phyloP scores from a whole-genome alignment of 768 basidiomycete genomes.

The Leucogyrophana mollusca region DNA sequence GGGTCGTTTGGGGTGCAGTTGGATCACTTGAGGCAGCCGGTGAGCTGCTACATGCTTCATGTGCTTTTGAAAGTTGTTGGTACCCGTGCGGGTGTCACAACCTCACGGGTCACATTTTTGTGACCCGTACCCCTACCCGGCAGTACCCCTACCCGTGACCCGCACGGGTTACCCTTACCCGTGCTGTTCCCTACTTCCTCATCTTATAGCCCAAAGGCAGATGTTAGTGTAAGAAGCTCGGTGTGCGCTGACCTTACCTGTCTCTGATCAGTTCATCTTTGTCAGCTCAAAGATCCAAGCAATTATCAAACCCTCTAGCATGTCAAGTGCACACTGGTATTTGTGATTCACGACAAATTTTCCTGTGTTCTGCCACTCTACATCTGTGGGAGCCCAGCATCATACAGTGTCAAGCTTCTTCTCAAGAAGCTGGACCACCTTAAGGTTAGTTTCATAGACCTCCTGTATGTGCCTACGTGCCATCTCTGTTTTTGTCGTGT shows the following conservation, averaged over 20 bases:
- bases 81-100: too few species aligned
- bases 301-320: slow-evolving; percentile 14
- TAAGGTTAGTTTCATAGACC: not conserved
- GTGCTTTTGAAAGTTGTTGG: too few species aligned
- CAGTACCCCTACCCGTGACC: too few species aligned
- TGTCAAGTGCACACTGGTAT: slow-evolving; percentile 11
- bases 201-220: slow-evolving; percentile 1
- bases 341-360: not conserved
- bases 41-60: too few species aligned
- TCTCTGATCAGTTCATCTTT: slow-evolving; percentile 15
- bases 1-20: too few species aligned
- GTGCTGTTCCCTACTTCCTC: too few species aligned
- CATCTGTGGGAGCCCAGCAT: not conserved
- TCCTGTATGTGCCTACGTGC: not conserved
- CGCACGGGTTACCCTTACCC: too few species aligned
- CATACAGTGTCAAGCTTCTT: not conserved
- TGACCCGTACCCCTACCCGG: too few species aligned
- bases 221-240: too few species aligned
- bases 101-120: too few species aligned
- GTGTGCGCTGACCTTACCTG: slow-evolving; percentile 29
- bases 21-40: too few species aligned
- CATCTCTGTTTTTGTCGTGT: not conserved
- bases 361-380: slow-evolving; percentile 1
- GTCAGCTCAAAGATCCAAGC: slow-evolving; percentile 17
- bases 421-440: not conserved